A percentile compares a stretch with the other conserved stretches of the same genome.
Conservation (phyloP, 371 early-diverging fungal genomes). For the Mortierella sp. region DNA sequence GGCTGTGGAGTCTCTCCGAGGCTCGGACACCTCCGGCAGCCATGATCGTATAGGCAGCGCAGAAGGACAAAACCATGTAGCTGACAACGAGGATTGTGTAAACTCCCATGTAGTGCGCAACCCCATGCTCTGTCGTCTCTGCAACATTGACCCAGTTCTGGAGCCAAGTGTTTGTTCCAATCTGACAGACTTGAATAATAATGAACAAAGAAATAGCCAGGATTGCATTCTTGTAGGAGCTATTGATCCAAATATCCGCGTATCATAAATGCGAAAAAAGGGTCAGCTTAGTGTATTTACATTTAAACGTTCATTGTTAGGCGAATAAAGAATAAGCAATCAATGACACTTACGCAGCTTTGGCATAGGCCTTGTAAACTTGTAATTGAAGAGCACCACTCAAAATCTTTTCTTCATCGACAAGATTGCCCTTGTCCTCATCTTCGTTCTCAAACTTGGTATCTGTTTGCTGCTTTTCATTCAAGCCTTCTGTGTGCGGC, state of each 20-base stretch:
- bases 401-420: slow-evolving; percentile 42
- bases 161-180: not conserved
- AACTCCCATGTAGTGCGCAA: slow-evolving; percentile 9
- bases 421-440: slow-evolving; percentile 3
- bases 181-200: not conserved
- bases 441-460: slow-evolving; percentile 4
- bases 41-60: slow-evolving; percentile 9
- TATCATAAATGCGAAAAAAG: too few species aligned
- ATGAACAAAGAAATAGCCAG: not conserved
- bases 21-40: slow-evolving; percentile 31
- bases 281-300: too few species aligned
- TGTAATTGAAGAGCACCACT: slow-evolving; percentile 70
- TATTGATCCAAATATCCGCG: not conserved
- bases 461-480: not conserved
- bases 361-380: slow-evolving; percentile 78
- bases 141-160: slow-evolving; percentile 3
- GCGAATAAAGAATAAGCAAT: not conserved
- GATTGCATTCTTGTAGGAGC: not conserved
- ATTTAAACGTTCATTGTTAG: too few species aligned
- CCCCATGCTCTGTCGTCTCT: not conserved
- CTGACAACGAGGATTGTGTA: slow-evolving; percentile 3
- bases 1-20: slow-evolving; percentile 2
- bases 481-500: not conserved
- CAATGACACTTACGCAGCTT: slow-evolving; percentile 25
- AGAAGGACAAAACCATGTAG: not conserved